These are phyloP conservation scores for Leptodontidium sp. DNA, from an alignment of 2,329 filamentous ascomycete species.

Conservation along the genomic window DNA sequence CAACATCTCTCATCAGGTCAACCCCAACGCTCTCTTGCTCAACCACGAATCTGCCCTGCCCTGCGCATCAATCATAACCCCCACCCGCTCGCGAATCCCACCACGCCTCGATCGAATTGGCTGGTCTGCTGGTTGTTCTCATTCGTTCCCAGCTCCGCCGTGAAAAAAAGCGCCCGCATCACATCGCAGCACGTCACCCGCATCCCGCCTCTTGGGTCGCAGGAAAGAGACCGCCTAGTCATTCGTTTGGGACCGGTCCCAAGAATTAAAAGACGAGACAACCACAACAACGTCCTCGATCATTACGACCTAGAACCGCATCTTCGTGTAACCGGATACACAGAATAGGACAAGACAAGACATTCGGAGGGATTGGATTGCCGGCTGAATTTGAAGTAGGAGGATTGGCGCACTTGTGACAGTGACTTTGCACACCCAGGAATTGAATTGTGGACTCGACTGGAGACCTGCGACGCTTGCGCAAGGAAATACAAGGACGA, in stretches of 20 bases:
- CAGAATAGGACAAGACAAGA: neutral
- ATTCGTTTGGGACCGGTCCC: conserved; percentile 27
- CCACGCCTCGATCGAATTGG: conserved; percentile 1
- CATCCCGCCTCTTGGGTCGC: conserved; percentile 41
- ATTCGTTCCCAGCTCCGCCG: conserved; percentile 28
- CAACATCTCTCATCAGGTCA: neutral
- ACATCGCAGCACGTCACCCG: conserved; percentile 39
- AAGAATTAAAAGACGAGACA: conserved; percentile 27
- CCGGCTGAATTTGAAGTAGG: neutral
- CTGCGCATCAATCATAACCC: neutral
- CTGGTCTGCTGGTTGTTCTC: neutral
- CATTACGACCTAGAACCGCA: neutral
- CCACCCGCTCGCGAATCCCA: conserved; percentile 3
- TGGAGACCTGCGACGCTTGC: conserved; percentile 5
- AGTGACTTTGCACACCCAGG: neutral
- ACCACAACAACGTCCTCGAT: neutral
- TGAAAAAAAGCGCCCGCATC: conserved; percentile 29
- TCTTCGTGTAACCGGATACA: neutral
- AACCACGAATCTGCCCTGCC: neutral
- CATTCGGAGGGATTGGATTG: neutral
- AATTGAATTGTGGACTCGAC: conserved; percentile 8
- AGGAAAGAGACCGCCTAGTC: conserved; percentile 36
- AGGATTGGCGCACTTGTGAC: conserved; percentile 5
- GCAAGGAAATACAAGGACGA: conserved; percentile 4
- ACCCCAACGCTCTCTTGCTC: neutral